phyloP scores from a whole-genome alignment of 768 basidiomycete genomes.

The Tulasnella calospora region DNA sequence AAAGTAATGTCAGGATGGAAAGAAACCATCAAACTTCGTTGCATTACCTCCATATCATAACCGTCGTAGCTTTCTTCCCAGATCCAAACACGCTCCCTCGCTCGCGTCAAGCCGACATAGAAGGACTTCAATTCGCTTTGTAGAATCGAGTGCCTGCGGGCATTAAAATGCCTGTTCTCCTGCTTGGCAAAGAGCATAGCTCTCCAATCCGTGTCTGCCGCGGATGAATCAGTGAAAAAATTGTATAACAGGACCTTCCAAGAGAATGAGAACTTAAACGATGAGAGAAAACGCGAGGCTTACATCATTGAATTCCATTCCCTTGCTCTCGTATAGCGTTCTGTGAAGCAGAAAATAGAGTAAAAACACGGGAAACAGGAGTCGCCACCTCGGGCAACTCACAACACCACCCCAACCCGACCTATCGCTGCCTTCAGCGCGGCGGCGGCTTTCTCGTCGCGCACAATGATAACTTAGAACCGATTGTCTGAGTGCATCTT shows the following conservation, averaged over 20 bases:
- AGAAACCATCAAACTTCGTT: neutral
- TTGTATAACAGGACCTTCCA: conserved; percentile 67
- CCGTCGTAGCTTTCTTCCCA: conserved; percentile 22
- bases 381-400: neutral
- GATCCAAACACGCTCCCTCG: conserved; percentile 25
- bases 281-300: neutral
- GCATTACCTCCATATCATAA: conserved; percentile 21
- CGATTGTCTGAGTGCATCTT: conserved; percentile 55
- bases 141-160: neutral
- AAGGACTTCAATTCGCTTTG: conserved; percentile 26
- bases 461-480: conserved; percentile 56
- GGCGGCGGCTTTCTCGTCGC: conserved; percentile 50
- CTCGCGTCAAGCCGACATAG: conserved; percentile 27
- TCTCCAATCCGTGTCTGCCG: conserved; percentile 54
- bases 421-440: conserved; percentile 51
- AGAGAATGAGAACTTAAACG: neutral
- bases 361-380: neutral
- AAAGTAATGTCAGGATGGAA: neutral
- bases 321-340: conserved; percentile 61
- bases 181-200: conserved; percentile 32
- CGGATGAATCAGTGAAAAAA: conserved; percentile 62
- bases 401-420: conserved; percentile 46
- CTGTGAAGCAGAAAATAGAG: conserved; percentile 28
- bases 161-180: neutral
- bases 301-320: conserved; percentile 63